Conservation (phyloP, 2,329 filamentous ascomycete species). For the Cadophora luteo-olivacea region DNA sequence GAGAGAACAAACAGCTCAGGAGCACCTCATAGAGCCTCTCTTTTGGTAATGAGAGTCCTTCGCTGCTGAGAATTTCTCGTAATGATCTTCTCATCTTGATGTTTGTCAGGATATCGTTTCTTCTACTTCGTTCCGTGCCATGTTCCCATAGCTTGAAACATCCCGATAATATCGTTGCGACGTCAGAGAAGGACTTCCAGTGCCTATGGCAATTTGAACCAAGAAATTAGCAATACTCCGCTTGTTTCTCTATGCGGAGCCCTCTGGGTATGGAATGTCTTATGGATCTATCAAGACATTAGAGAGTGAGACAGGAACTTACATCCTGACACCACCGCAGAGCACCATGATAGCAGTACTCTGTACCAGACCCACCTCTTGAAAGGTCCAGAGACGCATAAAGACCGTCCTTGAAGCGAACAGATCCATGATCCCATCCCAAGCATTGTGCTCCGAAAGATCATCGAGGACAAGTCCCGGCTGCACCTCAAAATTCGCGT, state of each 20-base stretch:
- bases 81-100: neutral
- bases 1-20: neutral
- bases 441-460: neutral
- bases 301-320: too few species aligned
- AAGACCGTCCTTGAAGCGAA: neutral
- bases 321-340: neutral
- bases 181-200: neutral
- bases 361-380: neutral
- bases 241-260: too few species aligned
- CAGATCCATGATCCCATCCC: neutral
- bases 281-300: too few species aligned
- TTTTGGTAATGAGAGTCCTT: neutral
- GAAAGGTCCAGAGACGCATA: neutral
- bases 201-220: too few species aligned
- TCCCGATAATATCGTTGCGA: neutral
- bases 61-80: neutral
- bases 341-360: neutral
- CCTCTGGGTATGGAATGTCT: too few species aligned
- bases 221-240: too few species aligned
- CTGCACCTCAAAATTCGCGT: neutral
- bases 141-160: neutral
- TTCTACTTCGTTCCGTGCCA: neutral
- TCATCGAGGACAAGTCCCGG: neutral
- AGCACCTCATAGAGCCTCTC: neutral
- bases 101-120: neutral